Base-by-base conservation (phyloP, 2,329 filamentous ascomycete genomes). In the Dactylonectria macrodidyma region DNA sequence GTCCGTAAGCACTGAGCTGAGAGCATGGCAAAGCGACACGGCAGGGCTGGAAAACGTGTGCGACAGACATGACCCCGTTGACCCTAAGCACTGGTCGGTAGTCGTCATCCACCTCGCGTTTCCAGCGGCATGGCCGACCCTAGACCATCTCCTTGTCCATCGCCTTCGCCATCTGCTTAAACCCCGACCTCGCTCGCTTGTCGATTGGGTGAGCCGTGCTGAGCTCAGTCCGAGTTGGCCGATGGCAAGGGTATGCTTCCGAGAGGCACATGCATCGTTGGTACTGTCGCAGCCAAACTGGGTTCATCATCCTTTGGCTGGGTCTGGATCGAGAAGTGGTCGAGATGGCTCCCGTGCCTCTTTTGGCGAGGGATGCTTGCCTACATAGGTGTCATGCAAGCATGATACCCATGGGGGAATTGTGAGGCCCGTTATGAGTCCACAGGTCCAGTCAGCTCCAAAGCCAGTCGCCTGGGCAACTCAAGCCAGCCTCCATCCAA, bases 101-200 rank as follows among this genome's bases (percentile, higher is more conserved):
- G 7, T n/a, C 7, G 38, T 41, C 16, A 44, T 44, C 41, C 44
- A 61, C 51, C 41, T 36, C 50, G 30, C 61, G 50, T 63, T 61
- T 62, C 46, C 62, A 63, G 69, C 59, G 71, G 66, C 59, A 54
- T 61, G 57, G 36, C 63, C 63, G 65, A 59, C 36, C 34, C 22
- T 16, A 24, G 26, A 12, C 12, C 14, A 30, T 1, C 48, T n/a
- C 10, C 48, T 34, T 10, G 50, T n/a, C 50, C 11, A 16, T 14
- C 47, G 8, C 14, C 41, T 22, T 26, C 33, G 3, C 10, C 33
- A 41, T 55, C 47, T 11, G 19, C 34, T 26, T 19, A 36, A 36
- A 41, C 22, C 47, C 51, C 14, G 10, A 44, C 59, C n/a, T 19
- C 7, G 36, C 48, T 44, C 64, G 41, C 38, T 46, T 38, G 22